Evolutionary conservation across 1,139 yeast species (phyloP), one percentile per base, ranked within the genome.

Genomic region (Kurtzmaniella natalensis): DNA sequence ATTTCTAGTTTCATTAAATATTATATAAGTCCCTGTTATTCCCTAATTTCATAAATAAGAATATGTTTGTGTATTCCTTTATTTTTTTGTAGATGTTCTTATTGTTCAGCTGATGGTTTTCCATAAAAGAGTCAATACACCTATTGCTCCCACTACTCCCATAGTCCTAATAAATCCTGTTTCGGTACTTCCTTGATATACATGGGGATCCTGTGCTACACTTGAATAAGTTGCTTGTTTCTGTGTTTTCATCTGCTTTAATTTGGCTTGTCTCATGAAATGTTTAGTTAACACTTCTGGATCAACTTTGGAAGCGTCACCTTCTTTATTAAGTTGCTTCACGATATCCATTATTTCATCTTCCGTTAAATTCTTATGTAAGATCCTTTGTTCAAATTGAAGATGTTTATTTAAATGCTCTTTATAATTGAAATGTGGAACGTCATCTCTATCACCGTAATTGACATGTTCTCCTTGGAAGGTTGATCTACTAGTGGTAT

Each of bases 361-460:
- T 10, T 51, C 53, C 4, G 64, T 50, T 10, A 60, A 36, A 24
- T 61, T 58, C 39, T 65, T 68, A 37, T 63, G 64, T 39, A 72
- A 61, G 40, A 72, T 58, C 14, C 80, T 53, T 44, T 71, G 74
- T 45, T 83, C 94, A 51, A 78, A 76, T 48, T 79, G 73, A 38
- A 76, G 62, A 44, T 81, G 83, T 39, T 76, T 74, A 25, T 64
- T 57, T 22, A 78, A 63, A 53, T 84, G 94, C 45, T 68, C 69
- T 42, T 77, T 74, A 48, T 74, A 80, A 54, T 84, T 83, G 46
- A 84, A 84, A 58, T 84, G 94, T 1, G 92, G 89, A 5, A 83
- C 92, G 45, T 78, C 84, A 39, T 44, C 57, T 38, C 81, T 55
- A 42, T 74, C 71, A 2, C 76, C 72, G 30, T 68, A 55, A 43